A percentile compares a stretch with the other conserved stretches of the same genome.
phyloP scores from a whole-genome alignment of 768 basidiomycete genomes.

The Pisolithus tinctorius region DNA sequence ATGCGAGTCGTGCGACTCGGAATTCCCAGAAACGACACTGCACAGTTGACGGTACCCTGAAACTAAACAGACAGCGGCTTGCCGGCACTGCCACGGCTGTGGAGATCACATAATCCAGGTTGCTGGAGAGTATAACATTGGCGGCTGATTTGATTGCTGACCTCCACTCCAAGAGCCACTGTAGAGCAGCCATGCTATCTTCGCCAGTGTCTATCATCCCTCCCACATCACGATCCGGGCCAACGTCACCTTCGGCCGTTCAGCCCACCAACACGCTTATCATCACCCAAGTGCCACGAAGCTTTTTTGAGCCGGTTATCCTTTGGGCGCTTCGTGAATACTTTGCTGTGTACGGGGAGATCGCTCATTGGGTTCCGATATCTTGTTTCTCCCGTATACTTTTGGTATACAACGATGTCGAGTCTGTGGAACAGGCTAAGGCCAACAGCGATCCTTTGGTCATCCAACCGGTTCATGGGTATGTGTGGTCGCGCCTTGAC shows the following conservation, averaged over 20 bases:
- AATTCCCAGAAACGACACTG: too few relatives aligned
- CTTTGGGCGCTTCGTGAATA: conserved; percentile 61
- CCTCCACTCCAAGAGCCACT: too few relatives aligned
- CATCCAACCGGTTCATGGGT: conserved; percentile 50
- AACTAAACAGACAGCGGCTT: too few relatives aligned
- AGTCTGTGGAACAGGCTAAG: conserved; percentile 64
- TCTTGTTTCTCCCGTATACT: conserved; percentile 77
- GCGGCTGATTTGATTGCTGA: too few relatives aligned
- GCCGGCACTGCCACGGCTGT: too few relatives aligned
- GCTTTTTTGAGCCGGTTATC: conserved; percentile 70
- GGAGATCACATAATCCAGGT: too few relatives aligned
- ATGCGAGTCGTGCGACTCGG: too few relatives aligned
- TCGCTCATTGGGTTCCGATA: conserved; percentile 90
- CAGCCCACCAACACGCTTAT: conserved; percentile 75
- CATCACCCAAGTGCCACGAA: conserved; percentile 67
- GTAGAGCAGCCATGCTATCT: conserved; percentile 10
- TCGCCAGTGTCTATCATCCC: conserved; percentile 24
- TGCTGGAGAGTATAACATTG: too few relatives aligned
- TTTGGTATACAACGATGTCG: conserved; percentile 63
- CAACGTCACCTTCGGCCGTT: background rate
- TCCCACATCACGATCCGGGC: background rate
- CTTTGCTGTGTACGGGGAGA: conserved; percentile 69
- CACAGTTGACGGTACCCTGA: too few relatives aligned
- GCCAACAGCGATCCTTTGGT: conserved; percentile 55
- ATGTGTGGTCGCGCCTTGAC: conserved; percentile 20